Base-by-base conservation (phyloP, 768 basidiomycete genomes). In the Russula brevipes region DNA sequence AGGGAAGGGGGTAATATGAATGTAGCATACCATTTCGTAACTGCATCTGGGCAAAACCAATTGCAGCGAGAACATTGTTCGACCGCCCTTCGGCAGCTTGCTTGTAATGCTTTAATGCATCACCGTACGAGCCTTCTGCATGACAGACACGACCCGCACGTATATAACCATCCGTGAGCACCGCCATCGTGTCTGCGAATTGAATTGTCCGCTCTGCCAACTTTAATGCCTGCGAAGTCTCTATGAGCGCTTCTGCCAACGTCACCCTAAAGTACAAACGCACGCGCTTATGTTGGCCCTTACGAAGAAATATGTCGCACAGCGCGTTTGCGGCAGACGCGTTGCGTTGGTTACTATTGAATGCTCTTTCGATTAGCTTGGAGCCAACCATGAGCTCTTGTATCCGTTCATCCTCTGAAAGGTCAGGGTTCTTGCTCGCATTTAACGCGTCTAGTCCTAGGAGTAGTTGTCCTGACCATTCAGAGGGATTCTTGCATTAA, bases 171-270 rank as follows among this genome's bases (percentile, higher is more conserved):
- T 97, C 95, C 0, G 91, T 88, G 35, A 95, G 80, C 16, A 96
- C 78, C 0, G 90, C 81, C 38, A 92, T 78, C 0, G 90, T 93
- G 69, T 98, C 96, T 0, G 95, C 89, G 70, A 91, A 97, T 71
- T 98, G 94, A 45, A 98, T 86, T 0, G 94, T 89, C 56, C 94
- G 84, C 70, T 98, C 97, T 30, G 94, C 94, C 19, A 98, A 78
- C 78, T 98, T 99, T 49, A 96, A 73, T 0, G 94, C 92, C 86
- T 94, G 59, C 1, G 58, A 24, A 19, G 57, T 49, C 19, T 53
- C 31, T 31, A 35, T 66, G 16, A 58, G 60, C 31, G 45, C 19
- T 33, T 16, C 44, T 31, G 3, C n/a, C 5, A 17, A 36, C 16
- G 42, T 10, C 31, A 47, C 30, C 35, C 14, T 8, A 10, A 16